These are phyloP conservation scores for Cordyceps militaris DNA, from an alignment of 2,329 filamentous ascomycete species.

Conservation along the genomic window DNA sequence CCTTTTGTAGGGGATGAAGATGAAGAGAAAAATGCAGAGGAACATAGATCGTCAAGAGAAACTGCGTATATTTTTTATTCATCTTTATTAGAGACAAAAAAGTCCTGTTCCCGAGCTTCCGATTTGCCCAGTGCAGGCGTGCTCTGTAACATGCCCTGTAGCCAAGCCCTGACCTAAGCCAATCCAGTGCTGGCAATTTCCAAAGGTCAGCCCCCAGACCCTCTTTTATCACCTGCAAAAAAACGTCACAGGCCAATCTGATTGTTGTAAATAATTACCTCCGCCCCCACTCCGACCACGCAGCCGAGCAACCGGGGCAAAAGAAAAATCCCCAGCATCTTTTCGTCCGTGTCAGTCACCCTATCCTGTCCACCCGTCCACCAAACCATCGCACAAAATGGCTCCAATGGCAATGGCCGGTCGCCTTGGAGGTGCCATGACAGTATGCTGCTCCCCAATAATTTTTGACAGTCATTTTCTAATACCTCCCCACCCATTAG, in stretches of 20 bases:
- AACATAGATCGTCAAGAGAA: no score
- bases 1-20: no score
- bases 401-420: slow-evolving; percentile 44
- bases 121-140: no score
- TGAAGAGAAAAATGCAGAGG: no score
- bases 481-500: slow-evolving; percentile 20
- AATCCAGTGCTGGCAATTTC: slow-evolving; percentile 30
- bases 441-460: slow-evolving; percentile 26
- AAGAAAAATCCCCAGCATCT: slow-evolving; percentile 21
- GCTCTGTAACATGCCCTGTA: not conserved
- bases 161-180: slow-evolving; percentile 15
- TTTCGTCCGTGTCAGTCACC: slow-evolving; percentile 1
- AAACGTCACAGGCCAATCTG: not conserved
- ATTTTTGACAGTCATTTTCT: not conserved
- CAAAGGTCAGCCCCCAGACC: slow-evolving; percentile 17
- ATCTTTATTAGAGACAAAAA: not conserved
- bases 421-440: slow-evolving; percentile 41
- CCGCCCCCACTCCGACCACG: slow-evolving; percentile 9
- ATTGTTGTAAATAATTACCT: not conserved
- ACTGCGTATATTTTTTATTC: not conserved
- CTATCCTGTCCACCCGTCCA: not conserved
- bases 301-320: slow-evolving; percentile 7
- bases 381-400: slow-evolving; percentile 26
- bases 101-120: no score
- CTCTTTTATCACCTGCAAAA: not conserved